phyloP scores from a whole-genome alignment of 495 filamentous ascomycete genomes.

The Hapsidospora chrysogenum region DNA sequence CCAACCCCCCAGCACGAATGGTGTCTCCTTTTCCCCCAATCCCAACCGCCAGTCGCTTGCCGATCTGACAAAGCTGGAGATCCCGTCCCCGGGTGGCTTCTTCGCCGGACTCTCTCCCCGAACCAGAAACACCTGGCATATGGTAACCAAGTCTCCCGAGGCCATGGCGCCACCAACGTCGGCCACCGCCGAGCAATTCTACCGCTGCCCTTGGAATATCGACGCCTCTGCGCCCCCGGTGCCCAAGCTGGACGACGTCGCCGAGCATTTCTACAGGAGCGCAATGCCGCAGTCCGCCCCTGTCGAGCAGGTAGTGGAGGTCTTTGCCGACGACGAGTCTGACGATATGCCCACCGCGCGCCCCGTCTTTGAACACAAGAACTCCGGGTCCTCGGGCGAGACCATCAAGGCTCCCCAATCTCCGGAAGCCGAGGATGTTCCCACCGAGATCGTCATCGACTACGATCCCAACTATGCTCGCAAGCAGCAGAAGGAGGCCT shows the following conservation, averaged over 20 bases:
- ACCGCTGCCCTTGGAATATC: constrained; percentile 54
- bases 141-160: constrained; percentile 24
- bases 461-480: constrained; percentile 54
- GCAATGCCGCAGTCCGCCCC: constrained; percentile 19
- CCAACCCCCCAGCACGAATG: constrained; percentile 2
- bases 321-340: constrained; percentile 31
- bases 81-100: constrained; percentile 82
- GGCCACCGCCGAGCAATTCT: constrained; percentile 70
- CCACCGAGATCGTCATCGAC: constrained; percentile 39
- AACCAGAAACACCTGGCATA: constrained; percentile 62
- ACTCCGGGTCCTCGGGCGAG: not conserved
- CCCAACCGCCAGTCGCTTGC: constrained; percentile 26
- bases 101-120: constrained; percentile 64
- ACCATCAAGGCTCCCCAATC: constrained; percentile 12
- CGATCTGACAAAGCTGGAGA: constrained; percentile 52
- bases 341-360: constrained; percentile 55
- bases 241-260: constrained; percentile 17
- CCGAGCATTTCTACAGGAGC: constrained; percentile 12
- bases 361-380: constrained; percentile 10
- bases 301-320: constrained; percentile 52
- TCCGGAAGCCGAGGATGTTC: constrained; percentile 24
- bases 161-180: constrained; percentile 45
- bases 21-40: constrained; percentile 14
- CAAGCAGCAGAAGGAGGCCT: constrained; percentile 45
- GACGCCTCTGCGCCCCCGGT: constrained; percentile 13